Percentiles rank a stretch among this genome's conserved stretches.
Conservation (phyloP, 2,329 filamentous ascomycete species). For the Geosmithia flava region DNA sequence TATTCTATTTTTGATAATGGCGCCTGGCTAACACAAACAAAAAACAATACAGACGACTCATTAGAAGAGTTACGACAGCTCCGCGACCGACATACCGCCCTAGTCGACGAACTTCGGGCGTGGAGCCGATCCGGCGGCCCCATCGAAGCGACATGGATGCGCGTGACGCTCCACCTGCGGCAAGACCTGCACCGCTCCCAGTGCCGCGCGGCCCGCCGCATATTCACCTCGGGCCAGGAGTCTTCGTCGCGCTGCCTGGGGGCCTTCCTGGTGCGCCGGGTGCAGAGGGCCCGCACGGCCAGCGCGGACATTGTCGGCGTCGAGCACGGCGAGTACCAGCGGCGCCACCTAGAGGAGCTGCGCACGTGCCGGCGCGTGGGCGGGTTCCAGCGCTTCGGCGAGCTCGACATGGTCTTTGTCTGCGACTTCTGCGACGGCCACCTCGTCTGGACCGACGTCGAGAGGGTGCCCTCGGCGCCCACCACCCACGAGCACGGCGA, state of each 20-base stretch:
- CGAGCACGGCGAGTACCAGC: constrained; percentile 20
- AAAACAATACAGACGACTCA: constrained; percentile 29
- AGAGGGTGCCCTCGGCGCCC: constrained; percentile 35
- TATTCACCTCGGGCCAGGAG: constrained; percentile 39
- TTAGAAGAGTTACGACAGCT: constrained; percentile 35
- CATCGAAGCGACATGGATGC: constrained; percentile 42
- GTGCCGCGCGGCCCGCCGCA: constrained; percentile 42
- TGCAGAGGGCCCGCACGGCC: constrained; percentile 25
- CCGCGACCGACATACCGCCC: constrained; percentile 30
- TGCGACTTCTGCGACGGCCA: constrained; percentile 52
- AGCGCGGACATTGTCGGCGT: constrained; percentile 3
- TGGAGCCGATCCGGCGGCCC: constrained; percentile 43
- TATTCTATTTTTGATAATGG: not conserved
- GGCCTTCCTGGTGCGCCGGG: constrained; percentile 39
- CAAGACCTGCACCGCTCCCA: constrained; percentile 43
- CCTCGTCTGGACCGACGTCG: constrained; percentile 44
- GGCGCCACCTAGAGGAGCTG: constrained; percentile 33
- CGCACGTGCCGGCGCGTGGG: constrained; percentile 38
- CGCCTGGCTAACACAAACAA: not conserved
- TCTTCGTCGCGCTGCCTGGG: constrained; percentile 38
- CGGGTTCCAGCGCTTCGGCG: constrained; percentile 42
- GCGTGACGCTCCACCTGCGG: constrained; percentile 35
- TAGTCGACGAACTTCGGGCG: constrained; percentile 36
- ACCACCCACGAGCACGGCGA: constrained; percentile 14
- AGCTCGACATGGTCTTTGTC: constrained; percentile 41